Evolutionary conservation across 768 basidiomycete genomes (phyloP), one percentile per base, ranked within the genome.

Genomic region (Boletus vinaceobasis): DNA sequence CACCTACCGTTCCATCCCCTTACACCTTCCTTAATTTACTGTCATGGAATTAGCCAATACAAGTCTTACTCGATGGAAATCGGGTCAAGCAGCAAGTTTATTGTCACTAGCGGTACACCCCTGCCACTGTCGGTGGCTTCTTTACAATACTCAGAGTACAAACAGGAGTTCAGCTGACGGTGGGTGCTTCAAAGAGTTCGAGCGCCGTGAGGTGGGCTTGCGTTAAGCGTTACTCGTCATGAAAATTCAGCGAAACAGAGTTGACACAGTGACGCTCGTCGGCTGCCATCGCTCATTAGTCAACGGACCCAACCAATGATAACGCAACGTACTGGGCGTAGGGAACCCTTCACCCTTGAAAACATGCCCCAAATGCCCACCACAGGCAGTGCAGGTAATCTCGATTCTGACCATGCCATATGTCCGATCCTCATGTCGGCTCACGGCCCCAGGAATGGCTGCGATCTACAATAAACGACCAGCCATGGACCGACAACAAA

Each of bases 301-400:
- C 27, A 1, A 33, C 5, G 29, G 5, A 33, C 33, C 29, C 21
- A n/a, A 21, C n/a, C 21, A 8, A 40, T 14, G 15, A 19, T 1
- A 23, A 43, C 19, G 7, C 13, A 32, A 74, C 86, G 36, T 67
- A 87, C 90, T 92, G 4, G 92, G 92, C 0, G 85, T 92, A 6
- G 73, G 53, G 71, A 81, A 93, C 2, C 88, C 87, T 72, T 96
- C 94, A 36, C 93, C 93, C 65, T 90, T 90, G 82, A 98, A 98
- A 38, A 98, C 90, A 67, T 98, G 94, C 5, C 95, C 95, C 6
- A 98, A 79, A 69, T 98, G 95, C 1, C 94, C 93, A 9, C 91
- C 93, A 65, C 94, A 96, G 2, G 91, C 88, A 17, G 90, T 79
- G 65, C 93, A 96, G 27, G 83, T 87, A 43, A 98, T 96, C 75